These are phyloP conservation scores for Grigorovia yakushimaensis DNA, from an alignment of 805 yeast genomes.

Conservation along the genomic window DNA sequence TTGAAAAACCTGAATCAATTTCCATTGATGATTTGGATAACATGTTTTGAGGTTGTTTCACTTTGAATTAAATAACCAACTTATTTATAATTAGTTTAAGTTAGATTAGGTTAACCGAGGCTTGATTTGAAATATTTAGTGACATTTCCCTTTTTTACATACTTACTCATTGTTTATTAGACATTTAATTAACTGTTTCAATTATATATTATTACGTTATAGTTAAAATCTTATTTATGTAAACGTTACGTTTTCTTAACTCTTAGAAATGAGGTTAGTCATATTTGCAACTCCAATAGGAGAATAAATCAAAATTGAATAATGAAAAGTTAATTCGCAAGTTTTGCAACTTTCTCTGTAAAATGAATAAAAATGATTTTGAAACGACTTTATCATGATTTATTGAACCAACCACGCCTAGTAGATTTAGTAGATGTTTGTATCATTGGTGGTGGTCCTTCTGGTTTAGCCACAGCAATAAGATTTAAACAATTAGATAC, in stretches of 20 bases:
- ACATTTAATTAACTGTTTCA: not conserved
- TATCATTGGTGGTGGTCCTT: slow-evolving; percentile 97
- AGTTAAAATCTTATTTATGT: too few relatives aligned
- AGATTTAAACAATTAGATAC: slow-evolving; percentile 74
- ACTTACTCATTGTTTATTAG: not conserved
- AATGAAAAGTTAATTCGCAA: too few relatives aligned
- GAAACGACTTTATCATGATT: not conserved
- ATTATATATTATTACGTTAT: not conserved
- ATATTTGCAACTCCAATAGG: not conserved
- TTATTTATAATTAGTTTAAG: not conserved
- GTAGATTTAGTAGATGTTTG: slow-evolving; percentile 86
- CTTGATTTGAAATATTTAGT: too few relatives aligned
- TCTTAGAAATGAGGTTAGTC: not conserved
- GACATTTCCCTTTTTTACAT: too few relatives aligned
- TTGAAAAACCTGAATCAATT: slow-evolving; percentile 69
- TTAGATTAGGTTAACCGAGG: too few relatives aligned
- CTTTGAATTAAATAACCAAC: slow-evolving; percentile 7
- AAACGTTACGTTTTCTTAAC: too few relatives aligned
- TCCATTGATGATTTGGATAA: slow-evolving; percentile 60
- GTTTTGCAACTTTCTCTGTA: too few relatives aligned
- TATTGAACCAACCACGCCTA: slow-evolving; percentile 38
- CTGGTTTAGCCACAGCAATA: slow-evolving; percentile 93
- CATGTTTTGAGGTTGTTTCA: slow-evolving; percentile 27
- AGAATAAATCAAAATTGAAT: too few relatives aligned
- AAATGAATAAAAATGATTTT: not conserved